phyloP scores from a whole-genome alignment of 139 green algal species.

The Picochlorum costavermella region DNA sequence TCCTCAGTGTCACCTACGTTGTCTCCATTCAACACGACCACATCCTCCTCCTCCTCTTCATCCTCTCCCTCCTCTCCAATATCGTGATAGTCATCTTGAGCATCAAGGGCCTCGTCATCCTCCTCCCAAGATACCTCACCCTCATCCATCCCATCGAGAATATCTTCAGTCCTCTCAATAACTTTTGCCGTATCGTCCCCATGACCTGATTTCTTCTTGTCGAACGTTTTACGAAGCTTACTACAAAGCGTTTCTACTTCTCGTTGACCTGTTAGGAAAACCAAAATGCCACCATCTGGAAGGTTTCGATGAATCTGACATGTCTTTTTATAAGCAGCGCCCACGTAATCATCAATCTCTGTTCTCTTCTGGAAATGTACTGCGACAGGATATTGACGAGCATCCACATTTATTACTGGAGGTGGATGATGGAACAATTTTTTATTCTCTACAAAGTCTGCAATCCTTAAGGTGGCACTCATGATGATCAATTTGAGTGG shows the following conservation, averaged over 20 bases:
- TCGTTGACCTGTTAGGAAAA: slow-evolving; percentile 90
- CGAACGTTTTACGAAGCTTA: slow-evolving; percentile 48
- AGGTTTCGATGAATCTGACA: slow-evolving; percentile 76
- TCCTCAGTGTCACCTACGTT: neutral
- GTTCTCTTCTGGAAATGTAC: slow-evolving; percentile 43
- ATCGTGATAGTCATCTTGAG: slow-evolving; percentile 24
- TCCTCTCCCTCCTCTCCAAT: slow-evolving; percentile 24
- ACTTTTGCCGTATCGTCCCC: neutral
- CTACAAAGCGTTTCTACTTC: slow-evolving; percentile 78
- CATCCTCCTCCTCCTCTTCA: slow-evolving; percentile 49
- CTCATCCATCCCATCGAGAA: slow-evolving; percentile 15
- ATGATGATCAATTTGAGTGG: slow-evolving; percentile 96
- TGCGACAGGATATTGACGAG: slow-evolving; percentile 86
- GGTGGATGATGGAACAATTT: slow-evolving; percentile 64
- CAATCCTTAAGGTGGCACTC: slow-evolving; percentile 77
- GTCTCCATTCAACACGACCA: slow-evolving; percentile 53
- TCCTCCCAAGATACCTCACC: slow-evolving; percentile 5
- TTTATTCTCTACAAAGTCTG: slow-evolving; percentile 75
- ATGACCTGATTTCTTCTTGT: neutral
- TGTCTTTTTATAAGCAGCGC: slow-evolving; percentile 66
- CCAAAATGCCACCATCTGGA: slow-evolving; percentile 80
- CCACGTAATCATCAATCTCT: slow-evolving; percentile 78
- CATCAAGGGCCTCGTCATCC: slow-evolving; percentile 16
- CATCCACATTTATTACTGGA: slow-evolving; percentile 64
- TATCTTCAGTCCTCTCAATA: slow-evolving; percentile 6